A percentile compares a stretch with the other conserved stretches of the same genome.
phyloP scores from a whole-genome alignment of 2,329 filamentous ascomycete genomes.

The Cladobotryum mycophilum region DNA sequence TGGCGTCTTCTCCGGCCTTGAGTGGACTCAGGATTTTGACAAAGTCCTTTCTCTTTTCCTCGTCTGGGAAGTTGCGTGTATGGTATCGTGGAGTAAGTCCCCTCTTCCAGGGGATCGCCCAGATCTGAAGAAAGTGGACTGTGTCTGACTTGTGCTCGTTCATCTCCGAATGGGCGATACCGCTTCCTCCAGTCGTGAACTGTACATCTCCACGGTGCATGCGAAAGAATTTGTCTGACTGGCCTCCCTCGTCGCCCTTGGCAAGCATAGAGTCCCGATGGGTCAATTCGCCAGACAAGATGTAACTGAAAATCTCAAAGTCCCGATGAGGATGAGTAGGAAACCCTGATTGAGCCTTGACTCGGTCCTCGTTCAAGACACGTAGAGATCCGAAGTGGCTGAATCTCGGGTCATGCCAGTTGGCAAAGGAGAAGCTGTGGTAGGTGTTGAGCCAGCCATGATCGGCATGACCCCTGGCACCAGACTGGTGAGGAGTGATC shows the following conservation, averaged over 20 bases:
- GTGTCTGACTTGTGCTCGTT: slow-evolving; percentile 67
- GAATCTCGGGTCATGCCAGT: slow-evolving; percentile 61
- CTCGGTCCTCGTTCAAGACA: slow-evolving; percentile 85
- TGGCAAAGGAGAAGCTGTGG: slow-evolving; percentile 80
- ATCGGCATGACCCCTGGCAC: slow-evolving; percentile 66
- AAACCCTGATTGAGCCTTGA: slow-evolving; percentile 68
- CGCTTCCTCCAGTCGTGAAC: slow-evolving; percentile 81
- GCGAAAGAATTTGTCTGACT: slow-evolving; percentile 59
- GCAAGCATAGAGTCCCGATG: slow-evolving; percentile 81
- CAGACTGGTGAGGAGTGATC: slow-evolving; percentile 68
- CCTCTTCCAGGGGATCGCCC: slow-evolving; percentile 71
- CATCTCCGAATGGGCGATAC: slow-evolving; percentile 74
- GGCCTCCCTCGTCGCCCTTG: slow-evolving; percentile 55
- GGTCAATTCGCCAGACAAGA: slow-evolving; percentile 77
- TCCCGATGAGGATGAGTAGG: slow-evolving; percentile 80
- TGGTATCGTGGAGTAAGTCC: slow-evolving; percentile 71
- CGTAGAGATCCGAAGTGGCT: slow-evolving; percentile 68
- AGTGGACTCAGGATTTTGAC: slow-evolving; percentile 71
- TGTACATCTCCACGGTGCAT: slow-evolving; percentile 79
- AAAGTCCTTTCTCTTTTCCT: slow-evolving; percentile 63
- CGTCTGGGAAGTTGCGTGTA: slow-evolving; percentile 66
- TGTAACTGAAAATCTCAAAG: slow-evolving; percentile 86
- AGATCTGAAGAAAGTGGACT: slow-evolving; percentile 85
- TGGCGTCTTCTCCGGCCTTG: slow-evolving; percentile 58
- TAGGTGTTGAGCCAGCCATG: slow-evolving; percentile 86